Conservation (phyloP, 305 asterid species). For the Rubia balearica region DNA sequence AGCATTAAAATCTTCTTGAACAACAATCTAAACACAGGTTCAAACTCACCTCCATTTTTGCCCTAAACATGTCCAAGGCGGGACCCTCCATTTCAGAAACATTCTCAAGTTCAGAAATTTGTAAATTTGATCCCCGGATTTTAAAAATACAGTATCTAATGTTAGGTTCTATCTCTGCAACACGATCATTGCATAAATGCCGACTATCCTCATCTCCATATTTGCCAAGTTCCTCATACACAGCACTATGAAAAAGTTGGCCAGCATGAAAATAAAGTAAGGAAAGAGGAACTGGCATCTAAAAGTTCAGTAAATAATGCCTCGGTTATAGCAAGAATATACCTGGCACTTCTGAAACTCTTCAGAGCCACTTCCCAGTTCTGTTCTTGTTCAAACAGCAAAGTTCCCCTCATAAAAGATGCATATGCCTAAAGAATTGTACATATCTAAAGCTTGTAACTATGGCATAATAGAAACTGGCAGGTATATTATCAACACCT, state of each 20-base stretch:
- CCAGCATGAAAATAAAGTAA: conserved; percentile 8
- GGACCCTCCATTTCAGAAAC: conserved; percentile 96
- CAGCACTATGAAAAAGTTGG: conserved; percentile 53
- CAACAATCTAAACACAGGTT: conserved; percentile 5
- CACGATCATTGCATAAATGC: conserved; percentile 85
- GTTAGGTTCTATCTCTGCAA: conserved; percentile 90
- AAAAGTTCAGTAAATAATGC: background rate
- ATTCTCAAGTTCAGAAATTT: conserved; percentile 69
- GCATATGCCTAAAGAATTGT: conserved; percentile 71
- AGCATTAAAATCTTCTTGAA: background rate
- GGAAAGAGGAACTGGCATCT: background rate
- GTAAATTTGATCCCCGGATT: conserved; percentile 81
- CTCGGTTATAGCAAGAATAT: conserved; percentile 1
- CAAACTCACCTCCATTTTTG: conserved; percentile 75
- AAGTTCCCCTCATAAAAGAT: conserved; percentile 83
- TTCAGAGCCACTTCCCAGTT: conserved; percentile 86
- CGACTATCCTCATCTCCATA: conserved; percentile 93
- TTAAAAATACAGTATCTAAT: conserved; percentile 84
- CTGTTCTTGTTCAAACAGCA: conserved; percentile 87
- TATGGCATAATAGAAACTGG: background rate
- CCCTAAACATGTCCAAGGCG: conserved; percentile 87
- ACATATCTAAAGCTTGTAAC: background rate
- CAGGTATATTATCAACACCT: background rate
- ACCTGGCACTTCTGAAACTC: conserved; percentile 93
- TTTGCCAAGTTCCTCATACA: conserved; percentile 95